These are phyloP conservation scores for Neonectria faginata DNA, from an alignment of 2,329 filamentous ascomycete genomes.

Conservation along the genomic window DNA sequence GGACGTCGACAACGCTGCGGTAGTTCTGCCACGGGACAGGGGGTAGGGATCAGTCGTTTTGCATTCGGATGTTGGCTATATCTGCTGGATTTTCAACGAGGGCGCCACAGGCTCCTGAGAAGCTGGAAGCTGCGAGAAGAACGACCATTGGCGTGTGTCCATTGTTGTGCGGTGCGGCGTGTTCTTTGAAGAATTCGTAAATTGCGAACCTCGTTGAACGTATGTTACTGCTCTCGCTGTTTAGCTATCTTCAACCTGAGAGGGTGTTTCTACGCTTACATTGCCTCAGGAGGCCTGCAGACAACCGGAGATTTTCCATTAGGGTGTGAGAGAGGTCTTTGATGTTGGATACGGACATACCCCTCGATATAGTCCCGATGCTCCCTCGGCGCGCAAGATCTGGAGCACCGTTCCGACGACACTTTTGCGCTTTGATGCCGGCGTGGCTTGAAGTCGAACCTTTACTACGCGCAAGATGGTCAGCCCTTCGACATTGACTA, in stretches of 20 bases:
- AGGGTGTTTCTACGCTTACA: neutral
- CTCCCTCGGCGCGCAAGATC: slow-evolving; percentile 25
- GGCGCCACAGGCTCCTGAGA: slow-evolving; percentile 24
- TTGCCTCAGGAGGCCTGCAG: slow-evolving; percentile 27
- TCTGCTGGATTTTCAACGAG: slow-evolving; percentile 27
- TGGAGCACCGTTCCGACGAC: slow-evolving; percentile 15
- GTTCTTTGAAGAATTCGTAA: slow-evolving; percentile 30
- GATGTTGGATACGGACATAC: slow-evolving; percentile 1
- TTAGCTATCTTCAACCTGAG: neutral
- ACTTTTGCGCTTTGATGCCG: slow-evolving; percentile 23
- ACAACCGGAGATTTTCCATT: slow-evolving; percentile 15
- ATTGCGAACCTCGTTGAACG: slow-evolving; percentile 32
- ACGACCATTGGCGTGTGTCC: slow-evolving; percentile 10
- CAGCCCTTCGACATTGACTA: neutral
- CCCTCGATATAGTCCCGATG: slow-evolving; percentile 21
- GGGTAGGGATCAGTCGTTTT: slow-evolving; percentile 27
- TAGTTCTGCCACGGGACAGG: slow-evolving; percentile 27
- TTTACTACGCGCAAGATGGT: slow-evolving; percentile 24
- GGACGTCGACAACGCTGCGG: slow-evolving; percentile 25
- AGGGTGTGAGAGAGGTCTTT: neutral
- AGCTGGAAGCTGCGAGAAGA: slow-evolving; percentile 22
- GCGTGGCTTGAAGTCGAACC: slow-evolving; percentile 24
- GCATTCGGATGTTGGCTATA: slow-evolving; percentile 33
- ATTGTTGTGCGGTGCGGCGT: neutral
- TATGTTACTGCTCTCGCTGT: slow-evolving; percentile 23